Evolutionary conservation across 805 yeast species (phyloP).

Genomic region (Hanseniaspora jakobsenii): DNA sequence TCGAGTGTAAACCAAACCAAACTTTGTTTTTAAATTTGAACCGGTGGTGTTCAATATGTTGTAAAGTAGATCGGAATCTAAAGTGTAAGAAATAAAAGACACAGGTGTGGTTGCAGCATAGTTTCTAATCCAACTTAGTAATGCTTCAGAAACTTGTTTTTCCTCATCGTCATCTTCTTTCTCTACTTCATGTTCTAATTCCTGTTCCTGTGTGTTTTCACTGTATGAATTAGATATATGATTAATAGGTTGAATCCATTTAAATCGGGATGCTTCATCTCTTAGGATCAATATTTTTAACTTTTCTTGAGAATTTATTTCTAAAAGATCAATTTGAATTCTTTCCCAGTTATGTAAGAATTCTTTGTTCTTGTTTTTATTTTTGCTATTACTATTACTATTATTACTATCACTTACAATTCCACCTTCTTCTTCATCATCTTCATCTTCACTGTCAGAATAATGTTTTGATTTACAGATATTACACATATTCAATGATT

Average conservation of each 20-base stretch:
- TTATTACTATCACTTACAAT: slow-evolving; percentile 10
- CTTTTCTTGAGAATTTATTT: not conserved
- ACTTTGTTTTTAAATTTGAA: slow-evolving; percentile 18
- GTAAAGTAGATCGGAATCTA: slow-evolving; percentile 25
- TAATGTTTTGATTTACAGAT: slow-evolving; percentile 15
- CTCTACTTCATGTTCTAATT: too few species aligned
- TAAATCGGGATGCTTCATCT: not conserved
- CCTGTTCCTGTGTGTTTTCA: too few species aligned
- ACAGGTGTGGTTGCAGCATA: slow-evolving; percentile 23
- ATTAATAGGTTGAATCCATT: slow-evolving; percentile 7
- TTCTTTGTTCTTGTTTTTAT: too few species aligned
- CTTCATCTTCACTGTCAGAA: slow-evolving; percentile 16
- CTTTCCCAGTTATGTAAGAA: too few species aligned
- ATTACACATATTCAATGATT: slow-evolving; percentile 23
- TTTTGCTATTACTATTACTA: too few species aligned
- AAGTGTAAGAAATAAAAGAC: slow-evolving; percentile 23
- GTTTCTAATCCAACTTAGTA: slow-evolving; percentile 22
- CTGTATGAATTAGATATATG: too few species aligned
- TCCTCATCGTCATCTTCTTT: not conserved
- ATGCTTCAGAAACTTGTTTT: slow-evolving; percentile 16
- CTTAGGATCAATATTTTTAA: not conserved
- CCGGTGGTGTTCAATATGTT: slow-evolving; percentile 23
- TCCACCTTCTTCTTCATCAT: slow-evolving; percentile 19
- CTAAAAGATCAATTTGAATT: not conserved
- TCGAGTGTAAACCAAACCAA: slow-evolving; percentile 26